These are phyloP conservation scores for Flaveria trinervia DNA, from an alignment of 129 eudicot species.

Conservation along the genomic window DNA sequence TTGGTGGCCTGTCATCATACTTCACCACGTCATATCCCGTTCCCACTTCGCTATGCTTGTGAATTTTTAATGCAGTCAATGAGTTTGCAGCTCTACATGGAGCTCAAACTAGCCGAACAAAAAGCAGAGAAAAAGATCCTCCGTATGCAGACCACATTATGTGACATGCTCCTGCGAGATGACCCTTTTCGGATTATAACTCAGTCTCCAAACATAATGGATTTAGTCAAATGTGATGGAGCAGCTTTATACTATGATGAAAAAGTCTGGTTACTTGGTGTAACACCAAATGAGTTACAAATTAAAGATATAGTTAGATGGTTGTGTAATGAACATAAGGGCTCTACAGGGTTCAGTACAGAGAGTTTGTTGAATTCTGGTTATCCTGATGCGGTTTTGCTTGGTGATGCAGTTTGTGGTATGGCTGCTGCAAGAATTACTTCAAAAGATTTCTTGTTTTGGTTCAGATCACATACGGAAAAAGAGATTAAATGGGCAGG, in stretches of 20 bases:
- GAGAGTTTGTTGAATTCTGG: conserved; percentile 63
- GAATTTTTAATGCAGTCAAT: conserved; percentile 69
- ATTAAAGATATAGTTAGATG: conserved; percentile 51
- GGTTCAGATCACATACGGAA: conserved; percentile 75
- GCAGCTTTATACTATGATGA: conserved; percentile 55
- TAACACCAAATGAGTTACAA: conserved; percentile 59
- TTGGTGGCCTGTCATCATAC: conserved; percentile 72
- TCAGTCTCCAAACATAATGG: conserved; percentile 68
- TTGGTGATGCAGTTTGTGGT: conserved; percentile 79
- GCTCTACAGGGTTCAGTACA: conserved; percentile 66
- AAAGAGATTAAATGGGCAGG: conserved; percentile 66
- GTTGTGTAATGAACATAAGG: conserved; percentile 48
- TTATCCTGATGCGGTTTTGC: conserved; percentile 52
- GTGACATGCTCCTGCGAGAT: conserved; percentile 74
- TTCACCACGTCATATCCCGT: conserved; percentile 56
- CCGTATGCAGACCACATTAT: conserved; percentile 57
- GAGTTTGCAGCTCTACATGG: conserved; percentile 63
- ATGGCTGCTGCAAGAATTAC: conserved; percentile 63
- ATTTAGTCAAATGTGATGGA: conserved; percentile 74
- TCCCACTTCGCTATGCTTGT: conserved; percentile 75
- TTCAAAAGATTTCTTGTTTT: conserved; percentile 53
- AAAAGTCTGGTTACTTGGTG: conserved; percentile 56
- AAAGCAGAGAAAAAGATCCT: conserved; percentile 54
- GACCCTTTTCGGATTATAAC: conserved; percentile 60
- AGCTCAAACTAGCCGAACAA: conserved; percentile 61